Evolutionary conservation across 345 rosid genomes (phyloP).

Genomic region (Abelmoschus esculentus): DNA sequence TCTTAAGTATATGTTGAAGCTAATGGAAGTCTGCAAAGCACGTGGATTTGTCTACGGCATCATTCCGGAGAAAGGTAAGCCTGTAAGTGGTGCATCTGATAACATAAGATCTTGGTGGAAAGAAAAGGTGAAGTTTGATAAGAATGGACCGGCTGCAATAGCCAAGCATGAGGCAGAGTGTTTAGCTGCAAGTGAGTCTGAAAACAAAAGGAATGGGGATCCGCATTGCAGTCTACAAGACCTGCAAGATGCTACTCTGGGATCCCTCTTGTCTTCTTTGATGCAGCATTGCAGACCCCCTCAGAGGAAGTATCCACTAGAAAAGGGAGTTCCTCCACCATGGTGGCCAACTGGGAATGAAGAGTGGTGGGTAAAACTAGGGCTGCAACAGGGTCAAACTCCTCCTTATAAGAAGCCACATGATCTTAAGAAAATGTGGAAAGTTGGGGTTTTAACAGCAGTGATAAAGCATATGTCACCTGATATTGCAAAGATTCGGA

Average conservation of each 20-base stretch:
- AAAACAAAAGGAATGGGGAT: slow-evolving; percentile 47
- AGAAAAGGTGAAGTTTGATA: slow-evolving; percentile 94
- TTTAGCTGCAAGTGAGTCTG: slow-evolving; percentile 53
- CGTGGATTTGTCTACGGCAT: slow-evolving; percentile 96
- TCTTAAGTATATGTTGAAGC: slow-evolving; percentile 93
- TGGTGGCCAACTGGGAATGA: slow-evolving; percentile 99
- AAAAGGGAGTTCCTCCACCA: slow-evolving; percentile 84
- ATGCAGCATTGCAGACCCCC: slow-evolving; percentile 99
- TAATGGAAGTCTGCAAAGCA: slow-evolving; percentile 96
- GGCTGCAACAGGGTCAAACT: slow-evolving; percentile 50
- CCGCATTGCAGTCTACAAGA: slow-evolving; percentile 71
- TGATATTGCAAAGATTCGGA: slow-evolving; percentile 88
- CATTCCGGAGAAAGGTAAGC: slow-evolving; percentile 93
- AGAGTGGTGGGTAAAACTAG: slow-evolving; percentile 87
- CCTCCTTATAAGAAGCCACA: slow-evolving; percentile 96
- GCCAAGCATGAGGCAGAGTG: slow-evolving; percentile 72
- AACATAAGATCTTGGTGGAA: slow-evolving; percentile 99
- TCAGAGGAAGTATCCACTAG: slow-evolving; percentile 90
- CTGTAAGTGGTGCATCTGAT: slow-evolving; percentile 91
- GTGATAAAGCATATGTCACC: slow-evolving; percentile 98
- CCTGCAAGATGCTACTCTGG: slow-evolving; percentile 96
- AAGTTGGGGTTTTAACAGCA: slow-evolving; percentile 90
- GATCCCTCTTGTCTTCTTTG: slow-evolving; percentile 85
- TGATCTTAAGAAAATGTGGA: slow-evolving; percentile 98
- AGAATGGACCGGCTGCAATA: slow-evolving; percentile 94